A percentile compares a stretch with the other conserved stretches of the same genome.
Evolutionary conservation across 306 rosid genomes (phyloP).

Genomic region (Cyclanthera cordifolia): DNA sequence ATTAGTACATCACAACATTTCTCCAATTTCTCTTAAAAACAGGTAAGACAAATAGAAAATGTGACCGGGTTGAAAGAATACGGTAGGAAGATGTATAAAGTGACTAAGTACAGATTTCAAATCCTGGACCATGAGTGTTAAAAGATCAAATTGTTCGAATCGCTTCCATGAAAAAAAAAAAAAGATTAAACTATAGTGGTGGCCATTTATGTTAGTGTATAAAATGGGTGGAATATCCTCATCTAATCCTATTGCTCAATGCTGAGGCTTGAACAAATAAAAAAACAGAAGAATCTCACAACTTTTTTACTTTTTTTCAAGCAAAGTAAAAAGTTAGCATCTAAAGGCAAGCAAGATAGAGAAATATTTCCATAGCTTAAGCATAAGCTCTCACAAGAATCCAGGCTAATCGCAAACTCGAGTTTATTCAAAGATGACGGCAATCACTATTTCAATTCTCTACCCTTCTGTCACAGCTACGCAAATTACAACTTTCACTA

Average conservation of each 20-base stretch:
- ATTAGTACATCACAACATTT: too few relatives aligned
- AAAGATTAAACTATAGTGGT: too few relatives aligned
- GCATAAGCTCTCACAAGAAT: constrained; percentile 16
- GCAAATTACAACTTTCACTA: constrained; percentile 39
- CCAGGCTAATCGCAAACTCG: constrained; percentile 27
- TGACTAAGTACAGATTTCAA: too few relatives aligned
- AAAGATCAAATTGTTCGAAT: too few relatives aligned
- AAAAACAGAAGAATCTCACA: not conserved
- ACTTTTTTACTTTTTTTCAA: not conserved
- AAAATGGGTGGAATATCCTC: not conserved
- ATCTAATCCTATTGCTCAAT: not conserved
- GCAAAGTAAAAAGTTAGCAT: not conserved
- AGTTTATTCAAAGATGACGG: constrained; percentile 32
- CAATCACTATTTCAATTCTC: constrained; percentile 29
- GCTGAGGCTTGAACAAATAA: not conserved
- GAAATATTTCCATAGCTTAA: constrained; percentile 21
- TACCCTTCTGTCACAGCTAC: constrained; percentile 32
- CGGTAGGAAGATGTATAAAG: too few relatives aligned
- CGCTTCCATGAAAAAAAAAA: too few relatives aligned
- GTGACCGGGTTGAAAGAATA: too few relatives aligned
- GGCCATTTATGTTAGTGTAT: not conserved
- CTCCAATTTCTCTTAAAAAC: too few relatives aligned
- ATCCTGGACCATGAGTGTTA: too few relatives aligned
- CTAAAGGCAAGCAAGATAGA: constrained; percentile 13
- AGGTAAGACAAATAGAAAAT: too few relatives aligned